Evolutionary conservation across 306 rosid genomes (phyloP).

Genomic region (Trichosanthes truncata): DNA sequence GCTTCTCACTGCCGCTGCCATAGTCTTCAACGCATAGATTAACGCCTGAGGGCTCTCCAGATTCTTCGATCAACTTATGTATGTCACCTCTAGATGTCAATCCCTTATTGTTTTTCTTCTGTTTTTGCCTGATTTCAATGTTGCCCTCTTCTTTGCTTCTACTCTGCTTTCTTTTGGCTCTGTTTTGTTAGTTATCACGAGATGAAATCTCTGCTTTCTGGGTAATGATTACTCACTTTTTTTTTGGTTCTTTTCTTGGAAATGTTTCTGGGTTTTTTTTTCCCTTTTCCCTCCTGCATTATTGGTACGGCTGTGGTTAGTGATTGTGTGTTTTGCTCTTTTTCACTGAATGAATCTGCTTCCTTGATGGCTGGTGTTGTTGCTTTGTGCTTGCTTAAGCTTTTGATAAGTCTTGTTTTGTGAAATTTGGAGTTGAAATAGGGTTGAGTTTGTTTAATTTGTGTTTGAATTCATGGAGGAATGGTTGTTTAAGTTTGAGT

Average conservation of each 20-base stretch:
- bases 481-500: background rate
- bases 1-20: background rate
- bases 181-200: background rate
- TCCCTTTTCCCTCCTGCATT: background rate
- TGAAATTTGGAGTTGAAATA: background rate
- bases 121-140: background rate
- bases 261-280: background rate
- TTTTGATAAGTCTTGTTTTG: background rate
- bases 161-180: background rate
- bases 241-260: background rate
- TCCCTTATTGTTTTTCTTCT: background rate
- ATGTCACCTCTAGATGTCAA: background rate
- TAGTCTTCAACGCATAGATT: conserved; percentile 10
- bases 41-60: background rate
- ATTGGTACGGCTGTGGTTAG: background rate
- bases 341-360: background rate
- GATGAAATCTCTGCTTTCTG: background rate
- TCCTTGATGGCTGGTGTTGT: background rate
- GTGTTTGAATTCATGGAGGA: background rate
- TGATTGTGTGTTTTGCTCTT: background rate
- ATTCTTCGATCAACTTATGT: background rate
- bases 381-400: background rate
- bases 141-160: background rate
- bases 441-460: background rate
- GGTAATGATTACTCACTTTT: background rate